Base-by-base conservation (phyloP, 2,329 filamentous ascomycete genomes). In the Chaetomiaceae sp. region DNA sequence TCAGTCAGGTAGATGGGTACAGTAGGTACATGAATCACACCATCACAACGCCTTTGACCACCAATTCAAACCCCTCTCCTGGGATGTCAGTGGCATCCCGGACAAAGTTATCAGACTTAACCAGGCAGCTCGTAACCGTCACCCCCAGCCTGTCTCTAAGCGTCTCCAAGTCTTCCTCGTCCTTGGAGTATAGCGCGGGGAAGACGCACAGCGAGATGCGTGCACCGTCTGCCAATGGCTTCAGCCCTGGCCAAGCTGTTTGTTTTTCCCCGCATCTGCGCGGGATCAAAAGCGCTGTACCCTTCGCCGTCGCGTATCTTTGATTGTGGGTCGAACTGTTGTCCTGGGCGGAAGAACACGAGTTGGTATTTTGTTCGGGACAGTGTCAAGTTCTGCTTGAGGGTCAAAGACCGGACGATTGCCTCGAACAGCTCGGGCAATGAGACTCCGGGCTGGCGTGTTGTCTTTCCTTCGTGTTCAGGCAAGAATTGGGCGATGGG, bases 41-140 rank as follows among this genome's bases (percentile, higher is more conserved):
- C 12, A 39, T 18, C 2, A 39, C 37, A 29, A 39, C n/a, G 14
- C 37, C 37, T 30, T 39, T 39, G 15, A 39, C 24, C 14, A 39
- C 37, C 24, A 39, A 18, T n/a, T 14, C 10, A 12, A 29, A 39
- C 24, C 7, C 10, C 4, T 29, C 37, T 11, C 14, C 22, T 14
- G 5, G 17, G 10, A 11, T 11, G 19, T 12, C 26, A 18, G 12
- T 6, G 1, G 18, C 24, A 19, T 26, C 37, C 15, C 8, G 6
- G 24, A 39, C 26, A 12, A 45, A 45, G 29, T 45, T 45, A 22
- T 45, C 34, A 45, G 35, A 45, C 12, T 38, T 17, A 12, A 45
- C 34, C 35, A 45, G n/a, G 18, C 34, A 38, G 19, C 17, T 33
- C 18, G 26, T 17, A 8, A 45, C 42, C 9, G n/a, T 20, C 8